Evolutionary conservation across 805 yeast species (phyloP), one percentile per base, ranked within the genome.

Genomic region (Sugiyamaella floridensis): DNA sequence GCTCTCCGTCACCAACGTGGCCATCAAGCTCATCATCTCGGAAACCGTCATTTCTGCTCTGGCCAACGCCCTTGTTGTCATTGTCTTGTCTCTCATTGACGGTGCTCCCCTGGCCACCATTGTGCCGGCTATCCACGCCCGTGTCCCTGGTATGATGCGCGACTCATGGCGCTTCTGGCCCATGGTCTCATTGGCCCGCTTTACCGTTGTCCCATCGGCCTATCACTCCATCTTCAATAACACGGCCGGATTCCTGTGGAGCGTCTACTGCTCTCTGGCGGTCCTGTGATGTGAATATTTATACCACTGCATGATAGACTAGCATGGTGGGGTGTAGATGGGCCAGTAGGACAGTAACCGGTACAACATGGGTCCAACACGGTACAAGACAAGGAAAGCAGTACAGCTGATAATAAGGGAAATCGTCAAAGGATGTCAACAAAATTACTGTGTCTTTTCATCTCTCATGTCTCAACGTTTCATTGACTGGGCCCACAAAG

Each of bases 121-220:
- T 16, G 20, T 43, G 4, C 11, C 29, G 14, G 26, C 28, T 37
- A 40, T 51, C 15, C 54, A 42, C 19, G 22, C 41, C 26, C 20
- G 42, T 16, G 48, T 51, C 8, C 54, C 54, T 14, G 45, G 46
- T 7, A 51, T 51, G 43, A 47, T 51, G 48, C 51, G 29, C n/a
- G 49, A 51, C 44, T 51, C 54, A 2, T 15, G 40, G n/a, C 34
- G 51, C 45, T 40, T 51, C 19, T 51, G 54, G 54, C 54, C 54
- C 18, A 42, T 48, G 45, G 46, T 51, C 40, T 47, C 54, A 11
- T 11, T 51, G 22, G 42, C 41, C 40, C 20, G 46, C 18, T 51
- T 47, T 40, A 45, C 54, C 26, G 11, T 51, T 10, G 37, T 51
- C 5, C 54, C 54, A 32, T 28, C 54, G 7, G 46, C 15, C n/a